Percentiles rank a stretch among this genome's conserved stretches.
phyloP scores from a whole-genome alignment of 257 asterid genomes.

The Scutellaria galericulata region DNA sequence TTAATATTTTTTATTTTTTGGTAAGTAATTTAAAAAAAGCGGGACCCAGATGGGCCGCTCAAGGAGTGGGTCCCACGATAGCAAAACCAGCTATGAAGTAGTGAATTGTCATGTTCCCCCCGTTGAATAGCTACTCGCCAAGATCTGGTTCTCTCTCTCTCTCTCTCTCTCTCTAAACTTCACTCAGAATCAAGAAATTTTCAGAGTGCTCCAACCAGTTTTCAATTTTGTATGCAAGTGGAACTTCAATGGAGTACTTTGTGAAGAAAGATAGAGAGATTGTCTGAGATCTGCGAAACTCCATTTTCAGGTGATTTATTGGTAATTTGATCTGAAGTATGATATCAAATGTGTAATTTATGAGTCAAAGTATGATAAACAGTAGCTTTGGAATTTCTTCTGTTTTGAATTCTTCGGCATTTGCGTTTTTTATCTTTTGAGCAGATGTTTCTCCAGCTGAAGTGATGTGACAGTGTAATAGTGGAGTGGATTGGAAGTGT shows the following conservation, averaged over 20 bases:
- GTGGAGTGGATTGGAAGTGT: slow-evolving; percentile 20
- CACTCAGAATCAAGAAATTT: not conserved
- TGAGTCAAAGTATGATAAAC: not conserved
- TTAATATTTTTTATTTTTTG: too few relatives aligned
- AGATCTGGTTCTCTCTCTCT: slow-evolving; percentile 39
- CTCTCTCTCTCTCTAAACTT: slow-evolving; percentile 24
- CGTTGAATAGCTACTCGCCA: slow-evolving; percentile 31
- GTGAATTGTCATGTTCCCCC: slow-evolving; percentile 26
- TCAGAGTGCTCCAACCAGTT: slow-evolving; percentile 7
- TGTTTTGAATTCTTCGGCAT: slow-evolving; percentile 19
- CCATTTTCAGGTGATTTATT: slow-evolving; percentile 44
- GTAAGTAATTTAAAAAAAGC: not conserved
- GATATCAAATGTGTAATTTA: not conserved
- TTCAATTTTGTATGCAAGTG: not conserved
- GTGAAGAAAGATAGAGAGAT: slow-evolving; percentile 5
- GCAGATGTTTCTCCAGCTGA: not conserved
- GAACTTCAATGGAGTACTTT: slow-evolving; percentile 31
- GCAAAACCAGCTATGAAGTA: slow-evolving; percentile 35
- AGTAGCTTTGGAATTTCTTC: slow-evolving; percentile 1
- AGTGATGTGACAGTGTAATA: slow-evolving; percentile 23
- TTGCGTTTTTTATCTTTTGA: not conserved
- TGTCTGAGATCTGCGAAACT: slow-evolving; percentile 42
- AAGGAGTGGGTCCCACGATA: slow-evolving; percentile 29
- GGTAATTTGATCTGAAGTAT: not conserved
- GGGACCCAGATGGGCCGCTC: slow-evolving; percentile 23